Base-by-base conservation (phyloP, 306 rosid genomes). In the Cucumis cinereus region DNA sequence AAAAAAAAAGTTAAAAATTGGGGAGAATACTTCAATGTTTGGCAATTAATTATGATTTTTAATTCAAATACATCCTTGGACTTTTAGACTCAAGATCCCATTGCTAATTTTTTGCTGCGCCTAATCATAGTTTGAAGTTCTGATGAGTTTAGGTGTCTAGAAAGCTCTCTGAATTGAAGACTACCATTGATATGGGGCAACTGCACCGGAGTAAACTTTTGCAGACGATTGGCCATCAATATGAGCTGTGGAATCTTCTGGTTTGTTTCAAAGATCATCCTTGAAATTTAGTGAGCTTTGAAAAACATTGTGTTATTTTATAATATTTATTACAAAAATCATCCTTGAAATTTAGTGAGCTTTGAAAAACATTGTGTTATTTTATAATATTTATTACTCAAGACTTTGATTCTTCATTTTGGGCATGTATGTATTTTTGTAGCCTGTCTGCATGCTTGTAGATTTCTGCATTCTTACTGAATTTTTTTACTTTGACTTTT, bases 241-340 rank as follows among this genome's bases (percentile, higher is more conserved):
- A 83, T 79, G 98, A 89, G 84, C 89, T 82, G 66, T 89, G 97
- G 97, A 89, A 83, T 78, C 79, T 87, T 83, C 84, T 81, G 98
- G 98, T 93, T 77, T 82, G 91, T 84, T 79, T 73, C 9, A 62
- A 22, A 70, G 62, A 30, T 78, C 79, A 63, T 58, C 77, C 72
- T 80, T n/a, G 30, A 43, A 59, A 63, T 79, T 73, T 35, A 68
- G 75, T 72, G 68, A 81, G 77, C 49, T 60, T 33, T 79, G 62
- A 19, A 33, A 66, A 53, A 52, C 45, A 49, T 19, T 28, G 69
- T 15, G 43, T 13, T 74, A 74, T 33, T n/a, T n/a, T n/a, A n/a
- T n/a, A n/a, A n/a, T n/a, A n/a, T 93, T 77, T 82, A 90, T 84
- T 79, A 69, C 9, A 62, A 23, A 66, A 62, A 33, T 78, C 78